Evolutionary conservation across 2,329 filamentous ascomycete genomes (phyloP), one percentile per base, ranked within the genome.

Genomic region (Samsoniella hepiali): DNA sequence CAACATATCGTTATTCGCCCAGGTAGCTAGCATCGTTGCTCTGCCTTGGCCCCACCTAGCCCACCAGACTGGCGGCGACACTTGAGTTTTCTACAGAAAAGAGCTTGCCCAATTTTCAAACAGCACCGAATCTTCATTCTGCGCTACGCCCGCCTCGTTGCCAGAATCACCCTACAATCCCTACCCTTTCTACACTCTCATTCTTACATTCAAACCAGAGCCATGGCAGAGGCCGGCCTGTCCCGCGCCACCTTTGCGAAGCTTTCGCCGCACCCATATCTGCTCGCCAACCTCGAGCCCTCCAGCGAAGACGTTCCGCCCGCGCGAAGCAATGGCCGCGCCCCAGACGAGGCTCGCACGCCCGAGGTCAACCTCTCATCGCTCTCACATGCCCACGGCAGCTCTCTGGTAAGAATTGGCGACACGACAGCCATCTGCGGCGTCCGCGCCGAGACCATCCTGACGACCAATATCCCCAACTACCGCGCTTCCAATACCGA

Each of bases 361-460:
- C 87, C 90, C n/a, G 87, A 88, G 40, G 82, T 95, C 69, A 95
- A 97, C 76, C 87, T 87, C 0, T 90, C 91, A 32, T 95, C 91
- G 29, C 81, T 99, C 57, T 91, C 92, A 0, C 93, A 99, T 75
- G 90, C 92, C 63, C 89, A 96, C 73, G 95, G 95, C 58, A 96
- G 91, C 70, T 90, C 94, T 1, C 89, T 98, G 0, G 90, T 98
- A 57, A 87, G 95, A 42, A 81, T 91, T 58, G 95, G 95, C 54
- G 91, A 96, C 75, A 98, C 94, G 1, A 93, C 92, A 1, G 91
- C 93, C n/a, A 93, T 99, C 44, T 97, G 93, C 73, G 95, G 94
- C 63, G 87, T 99, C 27, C 87, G 94, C 51, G 93, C 84, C 59
- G 95, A 99, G 77, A 88, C 96, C 7, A 81, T 99, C 32, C 82